A percentile compares a stretch with the other conserved stretches of the same genome.
Conservation (phyloP, 495 filamentous ascomycete genomes). For the Penicillium coffeae region DNA sequence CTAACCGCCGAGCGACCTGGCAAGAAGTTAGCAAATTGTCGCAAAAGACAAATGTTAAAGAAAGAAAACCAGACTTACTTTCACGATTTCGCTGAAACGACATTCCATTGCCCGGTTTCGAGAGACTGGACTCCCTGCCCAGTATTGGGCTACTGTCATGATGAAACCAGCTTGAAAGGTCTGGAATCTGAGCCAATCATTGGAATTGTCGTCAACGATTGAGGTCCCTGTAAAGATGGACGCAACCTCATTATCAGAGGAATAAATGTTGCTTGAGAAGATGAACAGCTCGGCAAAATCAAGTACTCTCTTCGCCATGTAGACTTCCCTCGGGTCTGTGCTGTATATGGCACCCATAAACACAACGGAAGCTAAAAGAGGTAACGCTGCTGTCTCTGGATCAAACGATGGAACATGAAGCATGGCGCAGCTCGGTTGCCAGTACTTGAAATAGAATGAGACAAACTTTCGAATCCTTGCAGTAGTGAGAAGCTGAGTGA, state of each 20-base stretch:
- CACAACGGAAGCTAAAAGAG: conserved; percentile 35
- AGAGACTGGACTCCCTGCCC: conserved; percentile 38
- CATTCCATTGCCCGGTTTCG: conserved; percentile 44
- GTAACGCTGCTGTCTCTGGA: conserved; percentile 30
- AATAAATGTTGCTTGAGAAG: conserved; percentile 41
- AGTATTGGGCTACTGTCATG: conserved; percentile 42
- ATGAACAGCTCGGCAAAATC: conserved; percentile 47
- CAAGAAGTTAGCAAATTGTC: not conserved
- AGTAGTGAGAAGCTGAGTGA: conserved; percentile 40
- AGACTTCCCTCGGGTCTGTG: conserved; percentile 32
- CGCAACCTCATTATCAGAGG: conserved; percentile 39
- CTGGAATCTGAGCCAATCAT: conserved; percentile 39
- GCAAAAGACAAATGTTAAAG: too few relatives aligned
- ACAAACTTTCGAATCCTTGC: conserved; percentile 40
- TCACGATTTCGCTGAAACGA: conserved; percentile 42
- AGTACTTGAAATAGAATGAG: conserved; percentile 42
- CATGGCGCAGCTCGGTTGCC: conserved; percentile 45
- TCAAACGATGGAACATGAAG: conserved; percentile 40
- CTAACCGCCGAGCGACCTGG: conserved; percentile 34
- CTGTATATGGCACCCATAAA: conserved; percentile 51
- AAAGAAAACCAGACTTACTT: conserved; percentile 15
- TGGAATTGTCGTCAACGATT: conserved; percentile 19
- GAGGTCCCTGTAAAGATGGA: conserved; percentile 22
- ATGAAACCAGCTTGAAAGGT: conserved; percentile 44
- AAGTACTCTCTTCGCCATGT: conserved; percentile 36